Base-by-base conservation (phyloP, 192 early-diverging fungal species). In the Coemansia sp. region DNA sequence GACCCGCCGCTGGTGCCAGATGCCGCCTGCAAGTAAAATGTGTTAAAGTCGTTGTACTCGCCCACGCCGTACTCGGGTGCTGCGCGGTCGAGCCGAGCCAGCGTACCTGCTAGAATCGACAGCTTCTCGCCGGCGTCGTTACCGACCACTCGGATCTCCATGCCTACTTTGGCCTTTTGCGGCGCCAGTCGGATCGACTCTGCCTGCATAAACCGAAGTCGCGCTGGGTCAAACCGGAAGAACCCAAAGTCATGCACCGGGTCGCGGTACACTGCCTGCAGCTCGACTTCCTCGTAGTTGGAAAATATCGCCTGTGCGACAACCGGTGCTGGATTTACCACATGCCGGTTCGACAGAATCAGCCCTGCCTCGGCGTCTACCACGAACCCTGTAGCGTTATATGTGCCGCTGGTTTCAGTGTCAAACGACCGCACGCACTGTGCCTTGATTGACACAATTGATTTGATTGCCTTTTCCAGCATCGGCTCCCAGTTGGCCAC, bases 171-270 rank as follows among this genome's bases (percentile, higher is more conserved):
- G 26, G 87, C 90, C 36, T 82, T 72, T 53, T 88, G 83, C 2
- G 91, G 89, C 23, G 81, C 81, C 36, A 93, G 74, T 19, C 82
- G 68, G n/a, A 77, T 71, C 5, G 69, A 68, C 44, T 46, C 63
- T 5, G 74, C 68, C 60, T 48, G 23, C 22, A 68, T 42, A 2
- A 38, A 40, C 42, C 63, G 62, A 48, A 93, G 86, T 60, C 87
- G 82, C 11, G 81, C 68, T 0, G 90, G 72, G 62, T 90, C 84
- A 52, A 90, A 93, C 70, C 85, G 82, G 71, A 91, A 82, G 60
- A 93, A 88, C 3, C 88, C 85, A 87, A 91, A 92, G 66, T 92
- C 89, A 63, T 92, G 89, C 19, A 89, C 77, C 0, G 90, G 90
- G 59, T 92, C 90, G 44, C 86, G 84, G 64, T 89, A 90, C 51